Conservation (phyloP, 1,139 yeast species). For the Saccharomycopsis phalli region DNA sequence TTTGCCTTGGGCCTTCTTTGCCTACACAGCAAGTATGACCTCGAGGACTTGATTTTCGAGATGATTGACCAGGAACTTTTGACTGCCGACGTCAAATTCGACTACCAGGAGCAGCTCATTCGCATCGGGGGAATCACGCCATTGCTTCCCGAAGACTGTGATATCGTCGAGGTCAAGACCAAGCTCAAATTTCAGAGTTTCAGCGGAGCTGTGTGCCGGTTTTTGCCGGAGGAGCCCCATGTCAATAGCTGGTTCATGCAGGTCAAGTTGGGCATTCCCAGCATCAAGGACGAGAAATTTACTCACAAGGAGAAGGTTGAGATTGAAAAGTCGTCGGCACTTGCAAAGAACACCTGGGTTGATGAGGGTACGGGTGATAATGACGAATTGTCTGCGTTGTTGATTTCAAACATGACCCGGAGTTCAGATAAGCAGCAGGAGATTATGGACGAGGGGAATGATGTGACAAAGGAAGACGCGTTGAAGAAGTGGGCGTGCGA, state of each 20-base stretch:
- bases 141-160: conserved; percentile 4
- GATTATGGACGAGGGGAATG: background rate
- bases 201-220: too few relatives aligned
- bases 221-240: background rate
- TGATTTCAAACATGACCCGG: conserved; percentile 3
- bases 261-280: conserved; percentile 6
- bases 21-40: conserved; percentile 25
- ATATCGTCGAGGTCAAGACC: background rate
- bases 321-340: conserved; percentile 8
- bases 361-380: background rate
- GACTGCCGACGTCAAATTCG: conserved; percentile 32
- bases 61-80: conserved; percentile 38
- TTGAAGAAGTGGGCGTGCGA: background rate
- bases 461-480: background rate
- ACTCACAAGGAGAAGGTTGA: conserved; percentile 16
- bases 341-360: background rate
- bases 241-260: background rate
- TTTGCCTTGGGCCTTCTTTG: conserved; percentile 25
- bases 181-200: background rate
- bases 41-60: conserved; percentile 31
- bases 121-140: background rate
- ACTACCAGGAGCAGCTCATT: conserved; percentile 29
- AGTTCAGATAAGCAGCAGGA: background rate
- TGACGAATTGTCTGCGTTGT: conserved; percentile 1
- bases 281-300: conserved; percentile 5